phyloP scores from a whole-genome alignment of 345 rosid genomes.

The Triadica sebifera region DNA sequence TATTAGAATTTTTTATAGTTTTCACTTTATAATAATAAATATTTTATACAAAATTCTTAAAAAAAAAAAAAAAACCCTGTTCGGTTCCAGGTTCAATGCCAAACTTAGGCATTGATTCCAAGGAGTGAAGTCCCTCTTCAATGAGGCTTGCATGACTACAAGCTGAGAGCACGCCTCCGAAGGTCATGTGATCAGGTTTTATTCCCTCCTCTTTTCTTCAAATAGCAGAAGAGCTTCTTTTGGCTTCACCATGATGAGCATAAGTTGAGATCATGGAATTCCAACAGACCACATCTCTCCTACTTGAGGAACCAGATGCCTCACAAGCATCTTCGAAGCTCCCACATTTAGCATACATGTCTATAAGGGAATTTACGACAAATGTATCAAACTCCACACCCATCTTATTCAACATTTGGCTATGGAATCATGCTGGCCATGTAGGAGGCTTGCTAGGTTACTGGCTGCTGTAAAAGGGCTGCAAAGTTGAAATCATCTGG shows the following conservation, averaged over 20 bases:
- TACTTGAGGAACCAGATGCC: constrained; percentile 37
- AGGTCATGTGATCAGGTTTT: constrained; percentile 63
- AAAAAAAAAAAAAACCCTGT: too few relatives aligned
- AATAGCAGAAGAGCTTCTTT: constrained; percentile 52
- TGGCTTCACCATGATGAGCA: constrained; percentile 71
- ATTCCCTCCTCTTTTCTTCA: constrained; percentile 45
- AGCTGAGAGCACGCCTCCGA: constrained; percentile 69
- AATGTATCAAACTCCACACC: constrained; percentile 52
- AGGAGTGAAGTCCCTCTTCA: constrained; percentile 51
- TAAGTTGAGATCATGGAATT: constrained; percentile 64
- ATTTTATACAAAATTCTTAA: too few relatives aligned
- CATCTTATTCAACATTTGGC: constrained; percentile 43
- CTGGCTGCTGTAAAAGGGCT: constrained; percentile 61
- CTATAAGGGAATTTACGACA: constrained; percentile 55
- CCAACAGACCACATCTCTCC: constrained; percentile 64
- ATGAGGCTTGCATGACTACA: constrained; percentile 71
- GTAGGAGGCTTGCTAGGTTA: constrained; percentile 58
- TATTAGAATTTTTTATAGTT: too few relatives aligned
- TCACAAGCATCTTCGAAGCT: constrained; percentile 52
- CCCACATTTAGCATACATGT: constrained; percentile 85
- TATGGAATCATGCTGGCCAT: constrained; percentile 67
- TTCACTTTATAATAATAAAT: too few relatives aligned
- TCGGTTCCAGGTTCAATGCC: constrained; percentile 50
- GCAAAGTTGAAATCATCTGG: constrained; percentile 65
- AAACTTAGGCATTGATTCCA: constrained; percentile 48